Evolutionary conservation across 2,329 filamentous ascomycete species (phyloP), one percentile per base, ranked within the genome.

Genomic region (Aureobasidium sp.): DNA sequence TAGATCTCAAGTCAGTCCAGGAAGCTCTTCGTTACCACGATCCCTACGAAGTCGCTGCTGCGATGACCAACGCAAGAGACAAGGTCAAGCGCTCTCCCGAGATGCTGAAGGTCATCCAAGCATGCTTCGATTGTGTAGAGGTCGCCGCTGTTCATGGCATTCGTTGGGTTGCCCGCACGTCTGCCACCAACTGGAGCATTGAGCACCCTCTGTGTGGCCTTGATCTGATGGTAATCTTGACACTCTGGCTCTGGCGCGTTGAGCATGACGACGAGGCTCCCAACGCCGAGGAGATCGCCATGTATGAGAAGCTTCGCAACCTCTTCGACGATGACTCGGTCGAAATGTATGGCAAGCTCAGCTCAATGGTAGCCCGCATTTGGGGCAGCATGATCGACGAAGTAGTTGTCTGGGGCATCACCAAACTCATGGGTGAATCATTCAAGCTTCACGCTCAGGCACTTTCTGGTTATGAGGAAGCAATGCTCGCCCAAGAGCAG

Each of bases 381-480:
- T 99, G 94, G 94, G 94, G 93, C 70, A 93, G 91, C 66, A 97
- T 97, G 88, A 87, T 97, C 67, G 94, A 97, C 73, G 94, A 97
- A 78, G 94, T 97, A 66, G 93, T 97, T 68, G 94, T 99, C 64
- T 97, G 94, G 94, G 94, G 94, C 63, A 93, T 95, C 73, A 93
- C 90, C 69, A 91, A 95, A 73, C 85, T 97, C 56, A 96, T 97
- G 89, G 94, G 94, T 70, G 94, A 97, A 77, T 92, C 94, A 58
- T 97, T 99, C 84, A 94, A 95, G 73, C 86, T 97, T 63, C 93
- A 97, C 77, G 90, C 92, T 41, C 92, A 97, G 79, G 92, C 94
- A 67, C 86, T 99, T 37, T 86, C 93, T 67, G 92, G 93, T 75
- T 97, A 96, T 72, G 91, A 97, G 73, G 93, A 97, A 74, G 89